Evolutionary conservation across 177 flowering plant genomes (phyloP).

Genomic region (Vitis hybrid): DNA sequence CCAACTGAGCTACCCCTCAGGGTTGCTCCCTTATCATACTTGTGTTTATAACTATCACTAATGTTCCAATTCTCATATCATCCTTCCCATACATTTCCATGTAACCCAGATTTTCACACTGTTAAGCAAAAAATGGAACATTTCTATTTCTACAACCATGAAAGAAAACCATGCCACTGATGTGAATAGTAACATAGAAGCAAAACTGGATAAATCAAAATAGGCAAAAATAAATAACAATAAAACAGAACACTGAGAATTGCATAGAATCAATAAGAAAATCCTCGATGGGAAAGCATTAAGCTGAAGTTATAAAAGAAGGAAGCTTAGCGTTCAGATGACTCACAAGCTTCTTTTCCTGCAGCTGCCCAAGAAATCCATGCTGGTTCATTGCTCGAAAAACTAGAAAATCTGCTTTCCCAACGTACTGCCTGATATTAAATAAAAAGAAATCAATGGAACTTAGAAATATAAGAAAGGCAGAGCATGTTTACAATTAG

Average conservation of each 20-base stretch:
- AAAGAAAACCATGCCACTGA: no score
- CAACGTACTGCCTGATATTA: conserved; percentile 79
- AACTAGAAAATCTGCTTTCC: conserved; percentile 91
- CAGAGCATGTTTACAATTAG: neutral
- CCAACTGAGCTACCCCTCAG: no score
- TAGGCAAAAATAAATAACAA: neutral
- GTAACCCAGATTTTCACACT: no score
- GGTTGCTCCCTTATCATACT: no score
- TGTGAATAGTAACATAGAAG: neutral
- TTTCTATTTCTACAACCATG: no score
- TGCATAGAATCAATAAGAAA: no score
- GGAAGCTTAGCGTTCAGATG: conserved; percentile 4
- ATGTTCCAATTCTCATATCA: no score
- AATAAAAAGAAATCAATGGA: conserved; percentile 4
- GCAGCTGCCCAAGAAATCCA: conserved; percentile 92
- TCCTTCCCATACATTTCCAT: no score
- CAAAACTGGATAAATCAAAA: conserved; percentile 5
- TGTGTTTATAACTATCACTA: no score
- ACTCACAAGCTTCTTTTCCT: conserved; percentile 97
- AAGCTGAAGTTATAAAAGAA: neutral
- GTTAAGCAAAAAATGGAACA: no score
- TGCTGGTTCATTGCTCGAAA: conserved; percentile 94
- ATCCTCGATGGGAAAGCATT: neutral
- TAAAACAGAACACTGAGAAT: no score
- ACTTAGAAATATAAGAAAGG: neutral